Base-by-base conservation (phyloP, 2,329 filamentous ascomycete species). In the Diaporthe vexans region DNA sequence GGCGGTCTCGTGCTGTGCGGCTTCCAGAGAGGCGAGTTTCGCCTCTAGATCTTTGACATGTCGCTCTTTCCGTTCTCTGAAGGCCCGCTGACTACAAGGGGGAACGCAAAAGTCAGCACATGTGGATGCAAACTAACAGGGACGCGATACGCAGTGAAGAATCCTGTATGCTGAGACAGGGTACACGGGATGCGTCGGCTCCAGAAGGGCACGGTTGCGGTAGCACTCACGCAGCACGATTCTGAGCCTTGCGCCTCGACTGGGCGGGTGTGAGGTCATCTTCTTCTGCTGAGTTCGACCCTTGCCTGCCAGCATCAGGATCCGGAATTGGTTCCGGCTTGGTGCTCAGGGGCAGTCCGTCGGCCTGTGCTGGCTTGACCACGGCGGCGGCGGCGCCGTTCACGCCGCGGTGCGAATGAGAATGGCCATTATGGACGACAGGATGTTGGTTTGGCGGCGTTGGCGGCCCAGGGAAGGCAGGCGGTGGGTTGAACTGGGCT, bases 11-110 rank as follows among this genome's bases (percentile, higher is more conserved):
- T 92, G 90, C 69, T 94, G 93, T 67, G 92, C 91, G 75, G 92
- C 91, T 81, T 97, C 93, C 43, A 98, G 91, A 65, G 87, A 88
- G 67, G 91, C 92, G 37, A 98, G 91, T 82, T 97, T 97, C 73
- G 91, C 90, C 84, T 98, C 95, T 33, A 98, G 92, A 76, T 98
- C 95, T 82, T 95, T 95, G 76, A 98, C 95, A 80, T 83, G 95
- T 74, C 92, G 93, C 83, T 98, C 96, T 84, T 98, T 98, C 78
- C 96, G 93, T 84, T 98, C 96, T 75, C 96, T 94, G 83, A 98
- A 98, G 43, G 97, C 96, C 79, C 96, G 93, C 88, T 98, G 97
- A 63, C 96, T 98, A 76, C 37, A 37, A 58, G 56, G 51, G 52
- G 40, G 40, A 6, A 61, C 3, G 19, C n/a, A 43, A 65, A 63